Conservation (phyloP, 768 basidiomycete species). For the Kwoniella dendrophila region DNA sequence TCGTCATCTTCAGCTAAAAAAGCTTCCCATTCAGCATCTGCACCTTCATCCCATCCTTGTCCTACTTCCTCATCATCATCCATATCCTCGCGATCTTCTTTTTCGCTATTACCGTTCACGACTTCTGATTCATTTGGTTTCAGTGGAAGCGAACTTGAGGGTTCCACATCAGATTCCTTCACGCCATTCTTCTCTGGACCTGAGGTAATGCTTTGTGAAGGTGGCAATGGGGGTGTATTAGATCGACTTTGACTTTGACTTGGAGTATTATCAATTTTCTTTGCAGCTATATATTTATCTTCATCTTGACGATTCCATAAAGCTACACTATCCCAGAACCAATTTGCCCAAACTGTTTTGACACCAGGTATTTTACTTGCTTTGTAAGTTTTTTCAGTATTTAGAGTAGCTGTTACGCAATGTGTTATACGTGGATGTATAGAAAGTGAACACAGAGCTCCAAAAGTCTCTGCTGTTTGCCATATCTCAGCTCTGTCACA, state of each 20-base stretch:
- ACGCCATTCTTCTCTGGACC: not conserved
- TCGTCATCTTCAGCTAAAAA: conserved; percentile 64
- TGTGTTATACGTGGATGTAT: conserved; percentile 74
- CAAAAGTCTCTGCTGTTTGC: conserved; percentile 83
- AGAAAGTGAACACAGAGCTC: conserved; percentile 76
- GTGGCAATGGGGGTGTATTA: not conserved
- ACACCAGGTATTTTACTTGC: conserved; percentile 75
- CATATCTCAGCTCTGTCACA: conserved; percentile 68
- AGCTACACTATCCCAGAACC: conserved; percentile 88
- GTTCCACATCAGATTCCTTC: not conserved
- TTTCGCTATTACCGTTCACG: conserved; percentile 20
- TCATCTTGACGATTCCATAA: conserved; percentile 84
- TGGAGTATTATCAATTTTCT: too few species aligned
- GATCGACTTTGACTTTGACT: conserved; percentile 1
- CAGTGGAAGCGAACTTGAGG: not conserved
- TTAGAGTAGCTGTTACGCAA: conserved; percentile 84
- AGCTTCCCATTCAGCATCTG: conserved; percentile 83
- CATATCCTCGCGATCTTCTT: conserved; percentile 28
- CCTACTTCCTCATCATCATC: conserved; percentile 29
- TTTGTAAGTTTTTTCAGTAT: conserved; percentile 83
- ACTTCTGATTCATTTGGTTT: conserved; percentile 8
- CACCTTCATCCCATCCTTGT: conserved; percentile 68
- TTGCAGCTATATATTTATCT: conserved; percentile 66
- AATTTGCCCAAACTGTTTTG: conserved; percentile 81
- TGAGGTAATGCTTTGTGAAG: not conserved